Base-by-base conservation (phyloP, 2,329 filamentous ascomycete genomes). In the Chalaropsis ovoidea region DNA sequence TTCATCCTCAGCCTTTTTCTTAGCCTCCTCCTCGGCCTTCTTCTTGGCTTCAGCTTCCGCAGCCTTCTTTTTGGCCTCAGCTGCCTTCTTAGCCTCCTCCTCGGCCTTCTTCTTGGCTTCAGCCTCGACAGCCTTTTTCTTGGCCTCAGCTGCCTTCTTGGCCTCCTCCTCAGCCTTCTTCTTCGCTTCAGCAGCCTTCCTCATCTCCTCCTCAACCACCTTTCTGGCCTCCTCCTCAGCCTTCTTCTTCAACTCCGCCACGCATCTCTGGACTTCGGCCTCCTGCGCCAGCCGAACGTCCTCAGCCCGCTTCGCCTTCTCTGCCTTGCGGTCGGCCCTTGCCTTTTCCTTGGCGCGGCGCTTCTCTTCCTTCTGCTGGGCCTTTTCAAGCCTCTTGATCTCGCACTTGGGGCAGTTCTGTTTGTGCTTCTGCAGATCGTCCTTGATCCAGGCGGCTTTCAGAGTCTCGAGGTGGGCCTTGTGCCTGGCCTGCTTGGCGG, bases 131-230 rank as follows among this genome's bases (percentile, higher is more conserved):
- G 47, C 47, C 47, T 52, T 22, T 27, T 10, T 31, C 15, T 58
- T 58, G 22, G 24, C 10, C 19, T 27, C n/a, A n/a, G n/a, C n/a
- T 35, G 19, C 49, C 49, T 56, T 54, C 11, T 22, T 11, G 11
- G 11, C 52, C 19, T 56, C 22, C 52, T 56, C 52, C n/a, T 56
- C 52, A 11, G 13, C 52, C n/a, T 19, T 56, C 52, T 56, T 56
- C 52, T 24, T 35, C 11, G 27, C 19, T 60, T 60, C 17, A 60
- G 13, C 52, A 11, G 13, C 52, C n/a, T 19, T 56, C 52, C 31
- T 56, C 52, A 13, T 35, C 11, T 11, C 19, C 31, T 60, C 13
- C 24, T 31, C 31, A 31, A 31, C 6, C 8, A 10, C 52, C 52
- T 56, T 54, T 4, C 24, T 11, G 3, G 11, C 52, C 19, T 56